Evolutionary conservation across 768 basidiomycete species (phyloP), one percentile per base, ranked within the genome.

Genomic region (Dacryopinax primogenitus): DNA sequence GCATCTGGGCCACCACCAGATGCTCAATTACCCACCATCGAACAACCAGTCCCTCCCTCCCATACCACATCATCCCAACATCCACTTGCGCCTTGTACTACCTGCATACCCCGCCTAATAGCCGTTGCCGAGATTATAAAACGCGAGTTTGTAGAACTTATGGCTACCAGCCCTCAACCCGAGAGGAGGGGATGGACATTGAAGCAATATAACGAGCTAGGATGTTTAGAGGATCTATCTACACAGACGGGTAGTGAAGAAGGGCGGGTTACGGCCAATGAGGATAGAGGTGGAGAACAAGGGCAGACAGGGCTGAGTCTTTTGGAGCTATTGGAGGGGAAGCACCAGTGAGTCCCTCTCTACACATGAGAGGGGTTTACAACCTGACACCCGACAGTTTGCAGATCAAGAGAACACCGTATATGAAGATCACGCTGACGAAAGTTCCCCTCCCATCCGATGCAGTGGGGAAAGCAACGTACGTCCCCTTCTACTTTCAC

Each of bases 111-210:
- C 0, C 82, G 86, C 0, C 79, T 94, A 7, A 78, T 93, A 36
- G 83, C 86, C 0, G 86, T 90, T 2, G 85, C 84, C 0, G 91
- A 94, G 74, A 88, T 92, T 65, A 82, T 91, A 70, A 92, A 92
- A 71, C 82, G 91, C 30, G 87, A 91, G 71, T 91, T 84, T 71
- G 63, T 61, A 26, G 70, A 45, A 11, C 41, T 58, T 30, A 58
- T 58, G 51, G 4, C 51, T 6, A 32, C 13, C 26, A 32, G 62
- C 63, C 28, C 21, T 51, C 28, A 41, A 28, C 23, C 26, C 26
- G 30, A 26, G 51, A 13, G 18, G 30, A 3, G 32, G 51, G 26
- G 13, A 30, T 44, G 28, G 62, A 62, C 13, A 34, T 73, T 91
- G 34, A 82, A 88, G 71, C 89, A 91, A 71, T 90, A 90, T 75